Conservation (phyloP, 306 rosid species). For the Morella rubra region DNA sequence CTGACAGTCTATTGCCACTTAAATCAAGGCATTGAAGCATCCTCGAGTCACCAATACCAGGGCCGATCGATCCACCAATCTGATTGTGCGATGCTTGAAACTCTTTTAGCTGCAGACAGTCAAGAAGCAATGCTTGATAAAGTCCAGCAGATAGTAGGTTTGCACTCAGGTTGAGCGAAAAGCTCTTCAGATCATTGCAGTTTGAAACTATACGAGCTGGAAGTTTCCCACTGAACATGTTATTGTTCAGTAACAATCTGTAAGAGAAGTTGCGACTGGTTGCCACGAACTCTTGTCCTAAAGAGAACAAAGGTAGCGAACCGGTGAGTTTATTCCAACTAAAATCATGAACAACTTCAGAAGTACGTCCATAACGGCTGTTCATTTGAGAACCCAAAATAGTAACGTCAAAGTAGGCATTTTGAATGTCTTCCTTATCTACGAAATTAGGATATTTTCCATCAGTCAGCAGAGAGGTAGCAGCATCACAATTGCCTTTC, state of each 20-base stretch:
- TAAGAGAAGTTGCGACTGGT: conserved; percentile 37
- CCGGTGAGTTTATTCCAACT: conserved; percentile 46
- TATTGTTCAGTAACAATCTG: conserved; percentile 47
- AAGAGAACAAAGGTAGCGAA: conserved; percentile 41
- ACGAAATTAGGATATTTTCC: conserved; percentile 25
- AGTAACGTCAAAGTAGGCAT: conserved; percentile 32
- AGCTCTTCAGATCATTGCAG: conserved; percentile 42
- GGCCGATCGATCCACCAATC: conserved; percentile 39
- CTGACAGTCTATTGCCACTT: conserved; percentile 42
- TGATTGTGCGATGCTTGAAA: conserved; percentile 48
- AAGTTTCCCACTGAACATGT: conserved; percentile 49
- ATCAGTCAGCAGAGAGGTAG: conserved; percentile 5
- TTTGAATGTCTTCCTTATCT: conserved; percentile 24
- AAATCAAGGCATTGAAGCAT: conserved; percentile 47
- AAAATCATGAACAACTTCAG: conserved; percentile 45
- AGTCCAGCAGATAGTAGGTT: conserved; percentile 41
- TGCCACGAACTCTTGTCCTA: conserved; percentile 28
- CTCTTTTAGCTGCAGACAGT: conserved; percentile 39
- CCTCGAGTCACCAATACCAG: conserved; percentile 28
- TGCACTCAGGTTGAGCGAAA: conserved; percentile 55
- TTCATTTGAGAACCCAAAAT: conserved; percentile 37
- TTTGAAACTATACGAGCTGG: conserved; percentile 42
- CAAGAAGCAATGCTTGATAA: conserved; percentile 28
- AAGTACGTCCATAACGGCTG: conserved; percentile 20
- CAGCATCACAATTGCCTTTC: conserved; percentile 31